Evolutionary conservation across 2,329 filamentous ascomycete genomes (phyloP).

Genomic region (Pseudogymnoascus sp.): DNA sequence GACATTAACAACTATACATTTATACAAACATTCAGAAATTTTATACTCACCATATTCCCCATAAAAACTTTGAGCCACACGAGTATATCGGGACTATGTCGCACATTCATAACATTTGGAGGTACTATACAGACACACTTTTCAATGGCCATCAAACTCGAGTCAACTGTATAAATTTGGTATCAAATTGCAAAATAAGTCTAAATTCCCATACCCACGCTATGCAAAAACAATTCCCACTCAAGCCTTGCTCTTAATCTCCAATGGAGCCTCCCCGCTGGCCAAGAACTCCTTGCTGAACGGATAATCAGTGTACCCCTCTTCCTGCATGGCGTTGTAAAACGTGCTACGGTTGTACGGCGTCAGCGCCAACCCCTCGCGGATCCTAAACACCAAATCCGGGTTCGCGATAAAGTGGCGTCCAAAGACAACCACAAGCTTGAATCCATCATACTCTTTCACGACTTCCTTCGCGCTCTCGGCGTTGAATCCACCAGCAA

Average conservation of each 20-base stretch:
- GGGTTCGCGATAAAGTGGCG: slow-evolving; percentile 40
- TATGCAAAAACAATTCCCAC: not conserved
- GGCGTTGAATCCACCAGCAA: slow-evolving; percentile 41
- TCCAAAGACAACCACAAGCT: slow-evolving; percentile 37
- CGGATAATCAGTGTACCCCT: slow-evolving; percentile 32
- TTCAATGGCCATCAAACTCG: not conserved
- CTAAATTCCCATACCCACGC: not conserved
- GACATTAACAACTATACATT: not conserved
- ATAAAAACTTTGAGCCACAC: too few species aligned
- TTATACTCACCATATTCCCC: too few species aligned
- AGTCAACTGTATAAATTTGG: not conserved
- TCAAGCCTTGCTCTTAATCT: slow-evolving; percentile 7
- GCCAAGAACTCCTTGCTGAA: slow-evolving; percentile 26
- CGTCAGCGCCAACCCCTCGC: slow-evolving; percentile 32
- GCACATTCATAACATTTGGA: not conserved
- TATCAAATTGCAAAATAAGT: not conserved
- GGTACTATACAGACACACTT: not conserved
- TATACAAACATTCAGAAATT: too few species aligned
- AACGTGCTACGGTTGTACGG: slow-evolving; percentile 35
- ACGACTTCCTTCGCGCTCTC: slow-evolving; percentile 34
- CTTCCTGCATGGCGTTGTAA: slow-evolving; percentile 26
- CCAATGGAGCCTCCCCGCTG: not conserved
- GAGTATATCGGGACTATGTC: not conserved
- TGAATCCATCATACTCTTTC: slow-evolving; percentile 23
- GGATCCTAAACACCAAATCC: slow-evolving; percentile 33